Evolutionary conservation across 192 early-diverging fungal species (phyloP).

Genomic region (Gonapodya prolifera): DNA sequence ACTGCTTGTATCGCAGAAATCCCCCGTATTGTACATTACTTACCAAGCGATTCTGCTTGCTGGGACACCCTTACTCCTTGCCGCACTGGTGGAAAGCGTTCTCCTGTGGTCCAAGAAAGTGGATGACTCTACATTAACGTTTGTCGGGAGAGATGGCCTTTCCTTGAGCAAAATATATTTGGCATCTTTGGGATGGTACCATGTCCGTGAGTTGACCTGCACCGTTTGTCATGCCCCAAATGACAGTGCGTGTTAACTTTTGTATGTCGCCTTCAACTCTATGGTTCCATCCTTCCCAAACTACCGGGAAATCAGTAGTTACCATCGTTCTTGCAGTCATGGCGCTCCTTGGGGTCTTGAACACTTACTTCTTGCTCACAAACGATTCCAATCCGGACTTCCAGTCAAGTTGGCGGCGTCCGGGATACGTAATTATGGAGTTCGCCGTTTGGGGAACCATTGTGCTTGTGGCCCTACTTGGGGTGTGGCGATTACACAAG

Average conservation of each 20-base stretch:
- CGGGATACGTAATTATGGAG: background rate
- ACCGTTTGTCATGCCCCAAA: no score
- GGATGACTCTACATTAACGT: background rate
- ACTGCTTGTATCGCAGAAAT: background rate
- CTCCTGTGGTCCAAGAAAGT: background rate
- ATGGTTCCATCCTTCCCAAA: background rate
- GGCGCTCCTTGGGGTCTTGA: background rate
- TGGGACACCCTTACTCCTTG: background rate
- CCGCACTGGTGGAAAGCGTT: background rate
- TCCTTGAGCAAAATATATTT: background rate
- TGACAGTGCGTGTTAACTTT: no score
- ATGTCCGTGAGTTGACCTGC: background rate
- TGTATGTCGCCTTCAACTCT: background rate
- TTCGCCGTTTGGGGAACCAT: background rate
- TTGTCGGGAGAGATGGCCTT: background rate
- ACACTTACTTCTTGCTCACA: background rate
- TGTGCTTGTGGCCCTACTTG: background rate
- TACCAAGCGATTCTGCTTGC: background rate
- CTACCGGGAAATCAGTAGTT: background rate
- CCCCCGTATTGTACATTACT: background rate
- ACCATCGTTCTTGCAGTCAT: background rate
- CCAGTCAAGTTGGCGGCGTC: background rate
- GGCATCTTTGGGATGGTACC: background rate
- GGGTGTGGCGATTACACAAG: background rate
- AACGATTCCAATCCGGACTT: background rate